Evolutionary conservation across 208 protist species (phyloP), one percentile per base, ranked within the genome.

Genomic region (Leptomonas seymouri): DNA sequence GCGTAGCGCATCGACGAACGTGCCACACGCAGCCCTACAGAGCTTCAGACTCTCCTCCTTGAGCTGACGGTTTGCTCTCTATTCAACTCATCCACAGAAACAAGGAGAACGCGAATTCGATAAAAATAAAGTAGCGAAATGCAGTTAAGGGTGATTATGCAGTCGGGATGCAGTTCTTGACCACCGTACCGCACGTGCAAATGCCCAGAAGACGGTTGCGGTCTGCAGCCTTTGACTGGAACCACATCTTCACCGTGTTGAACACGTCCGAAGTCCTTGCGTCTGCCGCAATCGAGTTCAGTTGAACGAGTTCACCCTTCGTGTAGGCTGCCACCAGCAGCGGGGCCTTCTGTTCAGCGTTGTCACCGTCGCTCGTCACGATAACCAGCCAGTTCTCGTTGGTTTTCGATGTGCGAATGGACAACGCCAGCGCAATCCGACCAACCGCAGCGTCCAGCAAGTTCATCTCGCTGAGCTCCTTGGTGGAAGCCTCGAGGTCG

Each of bases 381-480:
- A 91, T 73, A 14, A 93, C 62, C 28, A 93, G 72, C 90, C 90
- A 95, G 69, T 85, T 91, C 66, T 92, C 87, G 30, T 58, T 31
- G 2, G 55, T 50, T 5, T 23, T 36, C 6, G 65, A 67, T 25
- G 86, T 87, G 63, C 86, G 87, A 34, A 71, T 42, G 21, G 57
- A 61, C 0, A 87, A 76, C 3, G 78, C 71, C 30, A 93, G 46
- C 18, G 80, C 77, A 45, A 95, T 53, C 23, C 71, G 78, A 39
- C 86, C 86, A 7, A 95, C 48, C 3, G 77, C 66, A 27, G 79
- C 67, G 65, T 95, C 90, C 31, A 95, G 70, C 39, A 93, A 71
- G 64, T 90, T 91, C 58, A 91, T 74, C 25, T 85, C 72, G 65
- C 87, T 91, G 58, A 66, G 82, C 53, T 60, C 41, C 54, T 67